Percentiles rank a stretch among this genome's conserved stretches.
Conservation (phyloP, 2,329 filamentous ascomycete genomes). For the Epichloe amarillans region DNA sequence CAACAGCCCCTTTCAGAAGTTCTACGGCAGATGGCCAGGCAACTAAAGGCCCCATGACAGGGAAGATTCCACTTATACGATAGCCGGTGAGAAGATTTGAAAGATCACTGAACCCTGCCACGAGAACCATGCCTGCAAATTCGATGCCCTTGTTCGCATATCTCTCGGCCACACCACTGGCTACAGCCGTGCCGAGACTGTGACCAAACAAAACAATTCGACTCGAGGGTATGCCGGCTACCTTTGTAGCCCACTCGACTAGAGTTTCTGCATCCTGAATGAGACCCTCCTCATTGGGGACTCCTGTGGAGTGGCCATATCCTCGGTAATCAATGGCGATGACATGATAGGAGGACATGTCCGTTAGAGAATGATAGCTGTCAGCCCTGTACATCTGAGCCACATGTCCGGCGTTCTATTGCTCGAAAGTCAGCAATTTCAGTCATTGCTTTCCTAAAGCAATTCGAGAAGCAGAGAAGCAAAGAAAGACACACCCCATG, state of each 20-base stretch:
- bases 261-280: slow-evolving; percentile 65
- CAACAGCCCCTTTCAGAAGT: slow-evolving; percentile 47
- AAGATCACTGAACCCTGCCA: slow-evolving; percentile 67
- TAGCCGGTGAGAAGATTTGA: slow-evolving; percentile 64
- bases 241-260: slow-evolving; percentile 56
- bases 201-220: slow-evolving; percentile 76
- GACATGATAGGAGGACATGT: slow-evolving; percentile 63
- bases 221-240: slow-evolving; percentile 49
- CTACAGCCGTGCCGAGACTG: slow-evolving; percentile 77
- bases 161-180: slow-evolving; percentile 58
- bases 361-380: slow-evolving; percentile 64
- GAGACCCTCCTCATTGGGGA: slow-evolving; percentile 66
- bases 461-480: background rate
- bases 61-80: slow-evolving; percentile 62
- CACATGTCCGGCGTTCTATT: slow-evolving; percentile 72
- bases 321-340: slow-evolving; percentile 87
- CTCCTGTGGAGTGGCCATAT: slow-evolving; percentile 70
- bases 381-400: slow-evolving; percentile 65
- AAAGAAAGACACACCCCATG: slow-evolving; percentile 40
- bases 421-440: slow-evolving; percentile 16
- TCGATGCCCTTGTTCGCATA: slow-evolving; percentile 48
- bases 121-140: slow-evolving; percentile 68
- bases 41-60: slow-evolving; percentile 63
- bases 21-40: slow-evolving; percentile 50
- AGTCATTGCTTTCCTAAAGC: slow-evolving; percentile 3